These are phyloP conservation scores for Thuja plicata DNA, from an alignment of 83 land plant species.

Conservation along the genomic window DNA sequence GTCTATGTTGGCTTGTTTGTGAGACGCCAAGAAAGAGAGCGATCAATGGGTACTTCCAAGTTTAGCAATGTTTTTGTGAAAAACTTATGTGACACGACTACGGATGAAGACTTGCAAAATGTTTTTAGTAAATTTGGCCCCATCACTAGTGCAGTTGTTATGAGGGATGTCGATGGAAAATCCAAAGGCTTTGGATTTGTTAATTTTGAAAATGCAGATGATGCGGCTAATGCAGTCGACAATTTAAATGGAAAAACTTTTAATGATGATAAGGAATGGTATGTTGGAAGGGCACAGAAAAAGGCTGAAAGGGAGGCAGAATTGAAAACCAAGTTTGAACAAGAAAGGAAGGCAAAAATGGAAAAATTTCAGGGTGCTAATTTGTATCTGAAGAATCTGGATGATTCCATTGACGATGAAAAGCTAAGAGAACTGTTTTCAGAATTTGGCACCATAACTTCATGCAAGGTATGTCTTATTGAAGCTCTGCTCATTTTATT, in stretches of 20 bases:
- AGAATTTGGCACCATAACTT: slow-evolving; percentile 29
- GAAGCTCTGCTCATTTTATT: not conserved
- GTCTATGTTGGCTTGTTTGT: slow-evolving; percentile 79
- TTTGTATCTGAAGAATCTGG: slow-evolving; percentile 49
- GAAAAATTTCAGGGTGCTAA: slow-evolving; percentile 55
- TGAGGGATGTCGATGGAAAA: slow-evolving; percentile 60
- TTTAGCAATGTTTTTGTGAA: slow-evolving; percentile 69
- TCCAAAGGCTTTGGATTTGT: slow-evolving; percentile 70
- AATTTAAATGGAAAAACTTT: slow-evolving; percentile 36
- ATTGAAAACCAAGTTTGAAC: slow-evolving; percentile 52
- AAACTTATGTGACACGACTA: slow-evolving; percentile 45
- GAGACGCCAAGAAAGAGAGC: slow-evolving; percentile 67
- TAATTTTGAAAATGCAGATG: slow-evolving; percentile 47
- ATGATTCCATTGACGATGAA: slow-evolving; percentile 31
- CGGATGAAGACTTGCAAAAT: slow-evolving; percentile 55
- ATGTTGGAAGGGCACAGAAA: slow-evolving; percentile 64
- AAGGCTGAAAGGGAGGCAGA: slow-evolving; percentile 68
- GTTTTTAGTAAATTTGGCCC: slow-evolving; percentile 52
- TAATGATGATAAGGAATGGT: slow-evolving; percentile 53
- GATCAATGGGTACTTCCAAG: slow-evolving; percentile 21
- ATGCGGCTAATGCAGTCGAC: slow-evolving; percentile 50
- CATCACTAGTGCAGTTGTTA: slow-evolving; percentile 68
- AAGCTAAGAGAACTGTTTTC: slow-evolving; percentile 31
- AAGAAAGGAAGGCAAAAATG: slow-evolving; percentile 33
- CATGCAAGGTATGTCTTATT: slow-evolving; percentile 28